A percentile compares a stretch with the other conserved stretches of the same genome.
phyloP scores from a whole-genome alignment of 345 rosid genomes.

The Salix koriyanagi region DNA sequence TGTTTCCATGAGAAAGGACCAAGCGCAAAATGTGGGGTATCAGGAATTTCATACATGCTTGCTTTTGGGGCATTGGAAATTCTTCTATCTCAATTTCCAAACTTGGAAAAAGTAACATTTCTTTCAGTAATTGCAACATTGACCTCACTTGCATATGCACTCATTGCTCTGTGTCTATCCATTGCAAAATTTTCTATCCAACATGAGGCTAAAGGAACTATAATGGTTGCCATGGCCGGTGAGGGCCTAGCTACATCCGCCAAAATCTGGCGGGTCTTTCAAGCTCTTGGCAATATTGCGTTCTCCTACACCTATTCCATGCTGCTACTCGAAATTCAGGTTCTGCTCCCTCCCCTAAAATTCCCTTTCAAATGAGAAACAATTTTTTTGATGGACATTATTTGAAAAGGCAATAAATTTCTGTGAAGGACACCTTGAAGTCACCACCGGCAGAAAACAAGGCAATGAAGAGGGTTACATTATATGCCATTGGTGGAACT shows the following conservation, averaged over 20 bases:
- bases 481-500: slow-evolving; percentile 14
- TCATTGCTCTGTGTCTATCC: slow-evolving; percentile 8
- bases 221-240: neutral
- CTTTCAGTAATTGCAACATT: slow-evolving; percentile 13
- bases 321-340: slow-evolving; percentile 23
- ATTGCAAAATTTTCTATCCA: neutral
- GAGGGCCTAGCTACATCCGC: slow-evolving; percentile 1
- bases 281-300: slow-evolving; percentile 48
- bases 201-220: neutral
- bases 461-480: slow-evolving; percentile 32
- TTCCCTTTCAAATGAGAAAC: too few species aligned
- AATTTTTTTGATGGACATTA: neutral
- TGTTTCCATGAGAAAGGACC: slow-evolving; percentile 20
- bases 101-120: slow-evolving; percentile 21
- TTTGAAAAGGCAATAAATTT: neutral
- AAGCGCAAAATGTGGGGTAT: slow-evolving; percentile 11
- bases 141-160: slow-evolving; percentile 15
- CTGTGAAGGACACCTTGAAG: slow-evolving; percentile 30
- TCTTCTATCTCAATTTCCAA: slow-evolving; percentile 43
- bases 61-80: slow-evolving; percentile 25
- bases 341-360: neutral
- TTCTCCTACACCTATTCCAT: slow-evolving; percentile 39
- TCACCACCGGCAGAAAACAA: slow-evolving; percentile 33
- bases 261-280: slow-evolving; percentile 39
- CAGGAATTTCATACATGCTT: slow-evolving; percentile 15